Percentiles rank a stretch among this genome's conserved stretches.
These are phyloP conservation scores for Orbilia oligospora DNA, from an alignment of 2,329 filamentous ascomycete species.

Conservation along the genomic window DNA sequence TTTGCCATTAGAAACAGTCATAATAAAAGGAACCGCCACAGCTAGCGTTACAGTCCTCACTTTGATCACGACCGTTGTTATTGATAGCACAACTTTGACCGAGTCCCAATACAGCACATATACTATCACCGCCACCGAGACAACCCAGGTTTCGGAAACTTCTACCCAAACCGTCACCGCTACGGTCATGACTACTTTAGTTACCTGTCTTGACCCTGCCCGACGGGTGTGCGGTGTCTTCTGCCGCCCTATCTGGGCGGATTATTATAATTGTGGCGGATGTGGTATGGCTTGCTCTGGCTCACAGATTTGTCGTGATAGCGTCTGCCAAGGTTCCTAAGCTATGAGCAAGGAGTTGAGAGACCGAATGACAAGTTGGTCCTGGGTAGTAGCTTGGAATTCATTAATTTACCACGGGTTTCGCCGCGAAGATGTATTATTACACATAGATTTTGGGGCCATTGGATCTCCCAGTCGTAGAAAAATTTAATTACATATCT, in stretches of 20 bases:
- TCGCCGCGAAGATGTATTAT: too few relatives aligned
- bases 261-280: conserved; percentile 49
- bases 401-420: too few relatives aligned
- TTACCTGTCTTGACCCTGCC: conserved; percentile 26
- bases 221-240: conserved; percentile 26
- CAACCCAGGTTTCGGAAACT: conserved; percentile 28
- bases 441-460: too few relatives aligned
- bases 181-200: conserved; percentile 18
- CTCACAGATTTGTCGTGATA: neutral
- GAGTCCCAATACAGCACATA: conserved; percentile 46
- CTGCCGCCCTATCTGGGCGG: conserved; percentile 18
- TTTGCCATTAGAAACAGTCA: conserved; percentile 37
- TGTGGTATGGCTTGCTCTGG: conserved; percentile 8
- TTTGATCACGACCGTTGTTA: conserved; percentile 34
- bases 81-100: conserved; percentile 23
- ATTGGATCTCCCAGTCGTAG: too few relatives aligned
- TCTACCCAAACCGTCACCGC: conserved; percentile 27
- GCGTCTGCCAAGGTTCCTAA: neutral
- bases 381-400: too few relatives aligned
- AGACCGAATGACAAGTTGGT: too few relatives aligned
- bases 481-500: too few relatives aligned
- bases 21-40: conserved; percentile 3
- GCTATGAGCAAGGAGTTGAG: too few relatives aligned
- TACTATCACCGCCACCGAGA: conserved; percentile 34
- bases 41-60: conserved; percentile 47